A percentile compares a stretch with the other conserved stretches of the same genome.
Evolutionary conservation across 2,329 filamentous ascomycete species (phyloP).

Genomic region (Apiospora marii): DNA sequence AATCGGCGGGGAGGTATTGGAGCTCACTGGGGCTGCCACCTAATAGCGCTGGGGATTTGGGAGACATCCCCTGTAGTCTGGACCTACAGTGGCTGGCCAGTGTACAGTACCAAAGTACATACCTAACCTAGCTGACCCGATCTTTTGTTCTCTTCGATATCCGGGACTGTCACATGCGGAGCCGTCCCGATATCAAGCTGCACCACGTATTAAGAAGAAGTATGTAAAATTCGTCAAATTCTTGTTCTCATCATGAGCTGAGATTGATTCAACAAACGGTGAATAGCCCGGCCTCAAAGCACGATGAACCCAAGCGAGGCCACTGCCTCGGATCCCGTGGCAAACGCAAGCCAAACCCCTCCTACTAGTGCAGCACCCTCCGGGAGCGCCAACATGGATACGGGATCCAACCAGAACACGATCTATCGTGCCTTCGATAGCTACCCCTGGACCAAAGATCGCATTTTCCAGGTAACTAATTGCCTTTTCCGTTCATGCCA

Average conservation of each 20-base stretch:
- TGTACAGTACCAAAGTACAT: background rate
- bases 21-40: background rate
- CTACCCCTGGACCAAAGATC: slow-evolving; percentile 30
- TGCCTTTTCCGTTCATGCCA: background rate
- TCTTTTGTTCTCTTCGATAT: background rate
- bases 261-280: background rate
- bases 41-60: background rate
- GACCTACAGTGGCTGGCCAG: background rate
- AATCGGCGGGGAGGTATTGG: background rate
- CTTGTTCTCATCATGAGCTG: background rate
- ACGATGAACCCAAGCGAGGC: background rate
- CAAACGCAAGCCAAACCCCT: slow-evolving; percentile 8
- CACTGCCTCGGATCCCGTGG: background rate
- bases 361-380: background rate
- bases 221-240: background rate
- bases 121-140: background rate
- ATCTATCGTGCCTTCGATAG: slow-evolving; percentile 27
- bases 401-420: background rate
- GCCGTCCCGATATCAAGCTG: background rate
- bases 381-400: background rate
- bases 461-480: slow-evolving; percentile 24
- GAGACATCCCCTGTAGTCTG: background rate
- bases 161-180: slow-evolving; percentile 9
- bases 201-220: background rate
- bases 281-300: background rate